Evolutionary conservation across 2,329 filamentous ascomycete genomes (phyloP), one percentile per base, ranked within the genome.

Genomic region (Claviceps purpurea): DNA sequence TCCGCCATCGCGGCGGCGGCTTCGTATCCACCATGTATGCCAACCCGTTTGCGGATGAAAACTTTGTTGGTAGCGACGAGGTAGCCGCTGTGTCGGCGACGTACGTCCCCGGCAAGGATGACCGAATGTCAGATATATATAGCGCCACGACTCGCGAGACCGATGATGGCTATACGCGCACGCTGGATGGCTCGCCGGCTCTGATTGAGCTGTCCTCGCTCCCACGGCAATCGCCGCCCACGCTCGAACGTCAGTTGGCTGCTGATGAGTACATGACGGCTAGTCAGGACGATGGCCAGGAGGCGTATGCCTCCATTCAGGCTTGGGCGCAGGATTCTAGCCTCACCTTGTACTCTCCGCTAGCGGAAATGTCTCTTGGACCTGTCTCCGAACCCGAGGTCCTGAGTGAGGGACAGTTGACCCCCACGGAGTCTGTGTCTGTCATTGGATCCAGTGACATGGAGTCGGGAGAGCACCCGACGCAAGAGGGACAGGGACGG

Each of bases 291-390:
- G 67, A 73, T 52, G 64, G 63, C 20, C 62, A 69, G 14, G 72
- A 75, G 14, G 73, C 76, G 1, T 82, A 76, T 60, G 74, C 75
- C 46, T 80, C 78, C 1, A 83, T 84, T 57, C 78, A 84, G 60
- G 81, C 80, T 0, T 84, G 81, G 80, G 79, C 80, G 1, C 73
- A 80, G 57, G 68, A 72, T 53, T 76, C 75, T 4, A 68, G 68
- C 60, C 65, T 69, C 10, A 72, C 73, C 59, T 82, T 82, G 59
- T 82, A 82, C 69, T 82, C 79, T 5, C 78, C 79, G 4, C 71
- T 82, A 22, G 78, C 78, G 13, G 70, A 69, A 22, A 74, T 76
- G 1, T 76, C 74, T 3, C 14, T 69, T 4, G 63, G 70, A 7
- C 69, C 76, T 13, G 59, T 73, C 22, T 79, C 76, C 5, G 78